A percentile compares a stretch with the other conserved stretches of the same genome.
Conservation (phyloP, 1,284 basidiomycete genomes). For the Malassezia slooffiae region DNA sequence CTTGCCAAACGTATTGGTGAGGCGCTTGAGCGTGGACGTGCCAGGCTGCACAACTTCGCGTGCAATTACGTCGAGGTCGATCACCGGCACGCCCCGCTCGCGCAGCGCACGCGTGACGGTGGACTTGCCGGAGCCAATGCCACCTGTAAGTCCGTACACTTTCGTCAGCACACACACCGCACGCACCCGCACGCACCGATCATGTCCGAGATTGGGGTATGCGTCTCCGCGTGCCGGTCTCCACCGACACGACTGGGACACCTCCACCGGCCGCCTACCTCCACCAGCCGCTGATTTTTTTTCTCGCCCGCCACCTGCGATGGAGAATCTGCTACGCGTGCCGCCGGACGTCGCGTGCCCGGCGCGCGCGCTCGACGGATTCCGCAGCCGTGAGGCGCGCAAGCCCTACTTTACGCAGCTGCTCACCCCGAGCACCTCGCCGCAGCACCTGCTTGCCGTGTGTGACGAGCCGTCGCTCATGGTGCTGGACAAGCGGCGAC, state of each 20-base stretch:
- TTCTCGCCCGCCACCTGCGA: neutral
- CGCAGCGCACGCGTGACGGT: slow-evolving; percentile 3
- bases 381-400: neutral
- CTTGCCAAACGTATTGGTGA: slow-evolving; percentile 64
- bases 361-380: slow-evolving; percentile 1
- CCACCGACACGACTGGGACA: no score
- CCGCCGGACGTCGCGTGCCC: slow-evolving; percentile 5
- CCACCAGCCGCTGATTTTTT: no score
- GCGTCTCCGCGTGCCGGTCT: neutral
- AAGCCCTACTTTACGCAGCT: slow-evolving; percentile 26
- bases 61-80: slow-evolving; percentile 86
- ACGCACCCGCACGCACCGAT: slow-evolving; percentile 6
- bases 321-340: slow-evolving; percentile 1
- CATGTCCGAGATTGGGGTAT: slow-evolving; percentile 6
- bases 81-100: slow-evolving; percentile 52
- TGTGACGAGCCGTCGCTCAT: slow-evolving; percentile 22
- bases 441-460: slow-evolving; percentile 20
- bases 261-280: no score
- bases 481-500: slow-evolving; percentile 23
- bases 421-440: slow-evolving; percentile 20
- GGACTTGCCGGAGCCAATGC: slow-evolving; percentile 70
- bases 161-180: neutral
- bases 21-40: slow-evolving; percentile 60
- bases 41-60: slow-evolving; percentile 78
- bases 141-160: slow-evolving; percentile 93